Conservation (phyloP, 805 yeast species). For the Metschnikowia colocasiae region DNA sequence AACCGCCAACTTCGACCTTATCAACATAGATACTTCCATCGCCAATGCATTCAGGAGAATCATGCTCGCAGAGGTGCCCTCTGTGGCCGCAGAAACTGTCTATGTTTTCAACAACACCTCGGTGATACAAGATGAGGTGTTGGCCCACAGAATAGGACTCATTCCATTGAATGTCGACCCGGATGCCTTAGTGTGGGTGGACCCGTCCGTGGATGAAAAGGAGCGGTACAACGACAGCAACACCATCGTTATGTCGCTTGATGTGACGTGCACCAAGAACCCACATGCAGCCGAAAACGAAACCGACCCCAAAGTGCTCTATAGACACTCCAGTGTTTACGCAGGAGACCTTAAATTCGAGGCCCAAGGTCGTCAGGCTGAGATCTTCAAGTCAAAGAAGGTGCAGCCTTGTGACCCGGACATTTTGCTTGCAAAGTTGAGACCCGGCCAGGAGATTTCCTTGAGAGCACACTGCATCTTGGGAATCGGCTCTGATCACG, state of each 20-base stretch:
- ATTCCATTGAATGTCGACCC: constrained; percentile 91
- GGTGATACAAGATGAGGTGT: constrained; percentile 94
- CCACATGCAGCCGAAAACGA: constrained; percentile 76
- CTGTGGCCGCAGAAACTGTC: constrained; percentile 91
- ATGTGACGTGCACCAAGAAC: constrained; percentile 79
- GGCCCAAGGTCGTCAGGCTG: constrained; percentile 86
- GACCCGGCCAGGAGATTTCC: constrained; percentile 96
- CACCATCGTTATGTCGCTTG: constrained; percentile 78
- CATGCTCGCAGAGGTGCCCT: constrained; percentile 95
- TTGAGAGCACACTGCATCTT: constrained; percentile 85
- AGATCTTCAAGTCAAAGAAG: constrained; percentile 60
- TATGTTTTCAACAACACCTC: constrained; percentile 92
- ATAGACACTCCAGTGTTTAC: constrained; percentile 81
- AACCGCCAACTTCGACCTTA: constrained; percentile 79
- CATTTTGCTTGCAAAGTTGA: constrained; percentile 81
- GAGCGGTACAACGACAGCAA: constrained; percentile 78
- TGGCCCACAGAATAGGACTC: constrained; percentile 92
- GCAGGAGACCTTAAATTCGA: constrained; percentile 86
- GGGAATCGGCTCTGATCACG: constrained; percentile 93
- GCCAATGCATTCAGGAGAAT: constrained; percentile 96
- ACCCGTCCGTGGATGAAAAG: constrained; percentile 57
- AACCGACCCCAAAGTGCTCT: constrained; percentile 78
- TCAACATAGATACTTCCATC: constrained; percentile 84
- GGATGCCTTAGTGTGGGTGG: constrained; percentile 82
- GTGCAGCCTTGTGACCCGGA: constrained; percentile 83